Base-by-base conservation (phyloP, 192 early-diverging fungal species). In the Obelidium mucronatum region DNA sequence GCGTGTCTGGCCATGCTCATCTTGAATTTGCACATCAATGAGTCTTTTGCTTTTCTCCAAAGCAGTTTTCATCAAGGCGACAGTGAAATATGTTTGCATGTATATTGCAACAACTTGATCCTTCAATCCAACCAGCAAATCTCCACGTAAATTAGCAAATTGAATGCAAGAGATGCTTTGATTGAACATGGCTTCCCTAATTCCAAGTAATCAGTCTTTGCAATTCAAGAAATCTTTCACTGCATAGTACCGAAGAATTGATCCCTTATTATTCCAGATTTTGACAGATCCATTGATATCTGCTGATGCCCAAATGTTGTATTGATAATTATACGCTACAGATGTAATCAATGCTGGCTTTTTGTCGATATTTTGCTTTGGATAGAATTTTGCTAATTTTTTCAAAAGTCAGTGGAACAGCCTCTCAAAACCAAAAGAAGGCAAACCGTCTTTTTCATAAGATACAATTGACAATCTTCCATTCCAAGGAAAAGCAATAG, bases 61-160 rank as follows among this genome's bases (percentile, higher is more conserved):
- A 17, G 76, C 66, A 1, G 37, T 8, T 61, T 69, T 77, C 52
- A 77, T 60, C 26, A 74, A 44, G 19, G 59, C 35, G 1, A 64
- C 17, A 30, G 52, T 69, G n/a, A 80, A 69, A 40, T 74, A 82
- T 31, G 78, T 74, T 69, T 82, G 81, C 2, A 82, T 28, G 40
- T 64, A 75, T 17, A 82, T 61, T 15, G 78, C 59, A 26, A 51
- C 40, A 11, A 82, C 73, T 69, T 82, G 78, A 56, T 76, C 59
- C 6, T 26, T 26, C 5, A 80, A 58, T 8, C 81, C 81, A 33
- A 82, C 63, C 0, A 80, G 52, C 26, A 82, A 31, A 44, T 82
- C 81, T 4, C 81, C 81, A 31, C 81, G 79, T 19, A 61, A 13
- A 66, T 82, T 82, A 2, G 68, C 67, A 77, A 82, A 78, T 26